Evolutionary conservation across 2,329 filamentous ascomycete species (phyloP).

Genomic region (Aspergillus sp.): DNA sequence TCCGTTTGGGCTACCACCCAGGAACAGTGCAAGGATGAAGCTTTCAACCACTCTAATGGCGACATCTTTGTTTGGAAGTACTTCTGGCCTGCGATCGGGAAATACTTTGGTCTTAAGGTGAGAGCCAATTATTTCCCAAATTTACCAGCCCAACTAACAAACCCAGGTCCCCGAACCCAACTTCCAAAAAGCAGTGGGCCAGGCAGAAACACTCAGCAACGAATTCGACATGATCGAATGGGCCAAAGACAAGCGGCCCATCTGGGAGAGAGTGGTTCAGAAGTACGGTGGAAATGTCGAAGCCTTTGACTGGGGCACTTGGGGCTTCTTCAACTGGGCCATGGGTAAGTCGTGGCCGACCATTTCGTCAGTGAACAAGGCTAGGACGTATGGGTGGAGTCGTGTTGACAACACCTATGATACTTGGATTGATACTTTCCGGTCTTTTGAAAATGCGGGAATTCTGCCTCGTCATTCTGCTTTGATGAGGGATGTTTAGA

Average conservation of each 20-base stretch:
- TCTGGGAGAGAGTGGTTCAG: constrained; percentile 15
- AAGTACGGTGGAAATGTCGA: constrained; percentile 16
- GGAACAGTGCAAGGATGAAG: constrained; percentile 18
- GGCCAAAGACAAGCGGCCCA: constrained; percentile 16
- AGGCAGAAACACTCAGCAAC: constrained; percentile 8
- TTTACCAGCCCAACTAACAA: no score
- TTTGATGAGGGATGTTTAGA: neutral
- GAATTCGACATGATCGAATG: constrained; percentile 18
- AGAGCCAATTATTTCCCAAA: no score
- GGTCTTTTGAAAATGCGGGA: constrained; percentile 17
- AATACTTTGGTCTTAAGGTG: constrained; percentile 14
- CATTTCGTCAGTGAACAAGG: constrained; percentile 16
- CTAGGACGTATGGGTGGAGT: constrained; percentile 16
- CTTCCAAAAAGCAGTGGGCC: constrained; percentile 9
- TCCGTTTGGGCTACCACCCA: constrained; percentile 18
- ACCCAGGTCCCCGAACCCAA: constrained; percentile 12
- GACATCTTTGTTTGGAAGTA: constrained; percentile 24
- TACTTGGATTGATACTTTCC: constrained; percentile 19
- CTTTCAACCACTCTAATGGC: constrained; percentile 24
- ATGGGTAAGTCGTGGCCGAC: constrained; percentile 17
- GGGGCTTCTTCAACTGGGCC: constrained; percentile 20
- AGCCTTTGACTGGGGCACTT: constrained; percentile 22
- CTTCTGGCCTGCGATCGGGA: constrained; percentile 15
- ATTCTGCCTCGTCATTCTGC: constrained; percentile 9
- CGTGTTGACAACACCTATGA: constrained; percentile 14